Conservation (phyloP, 1,284 basidiomycete genomes). For the Moniliophthora roreri region DNA sequence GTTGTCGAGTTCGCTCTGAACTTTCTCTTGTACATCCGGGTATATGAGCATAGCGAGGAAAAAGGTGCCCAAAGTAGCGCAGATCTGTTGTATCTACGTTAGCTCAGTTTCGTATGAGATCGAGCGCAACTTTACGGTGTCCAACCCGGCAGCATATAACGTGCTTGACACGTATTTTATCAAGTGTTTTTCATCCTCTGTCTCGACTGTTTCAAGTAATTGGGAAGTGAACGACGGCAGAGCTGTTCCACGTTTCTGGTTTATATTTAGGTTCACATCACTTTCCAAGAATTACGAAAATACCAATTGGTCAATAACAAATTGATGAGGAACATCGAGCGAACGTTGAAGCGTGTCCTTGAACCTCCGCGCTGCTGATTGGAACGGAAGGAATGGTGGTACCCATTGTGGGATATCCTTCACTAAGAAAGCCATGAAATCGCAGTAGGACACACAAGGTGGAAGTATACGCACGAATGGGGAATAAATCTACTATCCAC, state of each 20-base stretch:
- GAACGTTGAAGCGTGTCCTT: neutral
- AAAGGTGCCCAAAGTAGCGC: neutral
- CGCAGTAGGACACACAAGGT: too few species aligned
- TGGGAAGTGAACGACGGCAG: neutral
- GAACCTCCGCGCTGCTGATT: neutral
- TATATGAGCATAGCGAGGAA: slow-evolving; percentile 24
- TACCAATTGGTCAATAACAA: neutral
- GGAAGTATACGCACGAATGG: slow-evolving; percentile 24
- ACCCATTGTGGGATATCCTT: slow-evolving; percentile 1
- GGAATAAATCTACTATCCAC: slow-evolving; percentile 27
- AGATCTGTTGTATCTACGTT: neutral
- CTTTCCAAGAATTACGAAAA: too few species aligned
- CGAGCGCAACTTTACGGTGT: slow-evolving; percentile 10
- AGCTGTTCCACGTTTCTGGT: neutral
- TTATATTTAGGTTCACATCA: neutral
- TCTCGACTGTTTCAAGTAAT: neutral
- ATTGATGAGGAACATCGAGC: neutral
- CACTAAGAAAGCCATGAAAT: slow-evolving; percentile 5
- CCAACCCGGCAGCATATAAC: neutral
- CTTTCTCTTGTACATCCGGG: slow-evolving; percentile 26
- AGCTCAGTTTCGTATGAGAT: neutral
- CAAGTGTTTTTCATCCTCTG: neutral
- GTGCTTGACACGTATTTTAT: neutral
- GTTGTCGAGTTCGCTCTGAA: slow-evolving; percentile 28
- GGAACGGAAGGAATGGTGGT: neutral